Base-by-base conservation (phyloP, 768 basidiomycete species). In the Mycena rosella region DNA sequence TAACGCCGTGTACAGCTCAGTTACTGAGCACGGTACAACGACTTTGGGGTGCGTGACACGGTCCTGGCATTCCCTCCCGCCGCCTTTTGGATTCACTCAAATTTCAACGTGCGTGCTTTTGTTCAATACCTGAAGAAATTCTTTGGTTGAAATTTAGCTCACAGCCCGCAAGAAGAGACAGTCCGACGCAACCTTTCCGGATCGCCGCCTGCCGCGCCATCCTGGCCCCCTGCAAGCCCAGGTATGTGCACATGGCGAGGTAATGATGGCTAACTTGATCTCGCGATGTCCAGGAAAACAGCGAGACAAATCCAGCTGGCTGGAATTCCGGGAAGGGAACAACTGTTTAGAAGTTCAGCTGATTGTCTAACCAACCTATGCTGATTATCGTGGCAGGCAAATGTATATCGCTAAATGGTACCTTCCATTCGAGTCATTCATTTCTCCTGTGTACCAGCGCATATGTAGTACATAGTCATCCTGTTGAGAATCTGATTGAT, bases 211-310 rank as follows among this genome's bases (percentile, higher is more conserved):
- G 53, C 53, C 34, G 13, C 27, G 53, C 22, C 32, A 40, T 40
- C 38, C 38, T 40, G 38, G 38, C 38, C 38, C 38, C 32, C 53
- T 6, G 34, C n/a, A 54, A 54, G 53, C 53, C 53, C 34, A 54
- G 53, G 10, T 54, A 54, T 30, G 53, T 38, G 34, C 53, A 38
- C 53, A 36, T 36, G 53, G 34, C 34, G 53, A 54, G 34, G n/a
- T 54, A 38, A 54, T 54, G 53, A 54, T 30, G 53, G 13, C 34
- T 17, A 54, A 54, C 29, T 51, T 38, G 14, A 54, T 54, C 53
- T 54, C 53, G 53, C 34, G 53, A 54, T 54, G 53, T 54, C 34
- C 34, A 54, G 34, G 53, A 26, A 34, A 53, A 5, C 52, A 54
- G 10, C 22, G 20, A 38, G 22, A 54, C 53, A 38, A 38, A 54